These are phyloP conservation scores for Herpetomonas tarakana DNA, from an alignment of 208 protist genomes.

Conservation along the genomic window DNA sequence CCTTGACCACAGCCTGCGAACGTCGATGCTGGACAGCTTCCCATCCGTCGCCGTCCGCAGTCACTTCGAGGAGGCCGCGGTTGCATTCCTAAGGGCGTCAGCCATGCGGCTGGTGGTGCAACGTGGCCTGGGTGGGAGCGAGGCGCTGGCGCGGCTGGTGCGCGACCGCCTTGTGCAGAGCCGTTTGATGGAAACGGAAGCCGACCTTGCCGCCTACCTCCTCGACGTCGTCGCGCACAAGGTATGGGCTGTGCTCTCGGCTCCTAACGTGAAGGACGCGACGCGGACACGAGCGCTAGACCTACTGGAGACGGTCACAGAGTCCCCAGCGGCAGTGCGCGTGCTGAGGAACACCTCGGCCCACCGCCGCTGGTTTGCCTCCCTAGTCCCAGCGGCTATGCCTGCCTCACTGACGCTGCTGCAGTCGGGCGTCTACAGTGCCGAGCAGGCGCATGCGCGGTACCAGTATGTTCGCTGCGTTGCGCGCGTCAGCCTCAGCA, in stretches of 20 bases:
- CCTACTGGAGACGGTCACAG: slow-evolving; percentile 28
- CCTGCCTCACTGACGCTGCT: slow-evolving; percentile 9
- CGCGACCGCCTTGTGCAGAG: slow-evolving; percentile 20
- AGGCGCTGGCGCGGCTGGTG: slow-evolving; percentile 27
- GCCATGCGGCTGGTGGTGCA: slow-evolving; percentile 26
- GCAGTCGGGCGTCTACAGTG: slow-evolving; percentile 7
- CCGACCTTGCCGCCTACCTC: slow-evolving; percentile 23
- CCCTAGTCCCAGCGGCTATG: neutral
- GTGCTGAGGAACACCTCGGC: slow-evolving; percentile 19
- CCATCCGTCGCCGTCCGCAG: slow-evolving; percentile 14
- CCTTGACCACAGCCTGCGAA: slow-evolving; percentile 11
- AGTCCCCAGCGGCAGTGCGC: slow-evolving; percentile 23
- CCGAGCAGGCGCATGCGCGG: slow-evolving; percentile 8
- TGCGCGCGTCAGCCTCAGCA: slow-evolving; percentile 22
- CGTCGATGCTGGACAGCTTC: slow-evolving; percentile 6
- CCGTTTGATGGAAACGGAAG: slow-evolving; percentile 15
- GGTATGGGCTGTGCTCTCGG: slow-evolving; percentile 19
- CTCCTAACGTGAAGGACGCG: slow-evolving; percentile 10
- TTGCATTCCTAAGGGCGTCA: slow-evolving; percentile 10
- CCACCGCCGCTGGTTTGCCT: neutral
- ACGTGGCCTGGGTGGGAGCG: slow-evolving; percentile 20
- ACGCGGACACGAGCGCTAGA: slow-evolving; percentile 18
- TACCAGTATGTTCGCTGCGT: slow-evolving; percentile 40
- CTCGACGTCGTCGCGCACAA: slow-evolving; percentile 24
- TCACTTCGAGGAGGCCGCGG: slow-evolving; percentile 15